Conservation (phyloP, 768 basidiomycete genomes). For the Galerina sulciceps region DNA sequence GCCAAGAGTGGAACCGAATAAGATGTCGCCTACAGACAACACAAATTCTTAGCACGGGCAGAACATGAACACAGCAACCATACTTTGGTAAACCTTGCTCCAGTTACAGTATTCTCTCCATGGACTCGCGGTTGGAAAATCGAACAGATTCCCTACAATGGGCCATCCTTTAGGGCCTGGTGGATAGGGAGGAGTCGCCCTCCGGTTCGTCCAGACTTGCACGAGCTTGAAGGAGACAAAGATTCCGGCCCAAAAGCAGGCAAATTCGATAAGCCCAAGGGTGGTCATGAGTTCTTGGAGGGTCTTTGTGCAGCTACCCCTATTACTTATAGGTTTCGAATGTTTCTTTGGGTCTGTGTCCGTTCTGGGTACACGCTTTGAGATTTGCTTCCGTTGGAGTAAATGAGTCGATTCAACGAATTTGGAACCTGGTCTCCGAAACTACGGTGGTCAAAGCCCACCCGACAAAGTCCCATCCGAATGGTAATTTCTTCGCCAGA, state of each 20-base stretch:
- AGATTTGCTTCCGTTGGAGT: too few species aligned
- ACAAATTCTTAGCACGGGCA: background rate
- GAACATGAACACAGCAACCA: background rate
- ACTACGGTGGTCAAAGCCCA: too few species aligned
- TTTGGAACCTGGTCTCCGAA: too few species aligned
- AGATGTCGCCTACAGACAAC: constrained; percentile 43
- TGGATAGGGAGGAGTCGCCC: constrained; percentile 19
- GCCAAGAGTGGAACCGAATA: constrained; percentile 46
- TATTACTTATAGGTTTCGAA: too few species aligned
- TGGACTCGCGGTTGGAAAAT: constrained; percentile 17
- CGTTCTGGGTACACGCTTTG: too few species aligned
- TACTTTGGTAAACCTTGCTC: constrained; percentile 3
- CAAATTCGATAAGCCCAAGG: background rate
- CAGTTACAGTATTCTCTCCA: background rate
- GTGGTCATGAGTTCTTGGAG: background rate
- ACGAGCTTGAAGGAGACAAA: background rate
- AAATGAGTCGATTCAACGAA: too few species aligned
- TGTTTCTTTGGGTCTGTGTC: too few species aligned
- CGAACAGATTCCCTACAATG: constrained; percentile 27
- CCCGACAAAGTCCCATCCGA: too few species aligned
- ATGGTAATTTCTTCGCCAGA: too few species aligned
- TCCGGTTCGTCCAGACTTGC: background rate
- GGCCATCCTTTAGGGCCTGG: constrained; percentile 30
- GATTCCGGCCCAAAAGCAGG: background rate
- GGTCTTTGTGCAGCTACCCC: background rate